Conservation (phyloP, 345 rosid genomes). For the Sisymbrium altissimum region DNA sequence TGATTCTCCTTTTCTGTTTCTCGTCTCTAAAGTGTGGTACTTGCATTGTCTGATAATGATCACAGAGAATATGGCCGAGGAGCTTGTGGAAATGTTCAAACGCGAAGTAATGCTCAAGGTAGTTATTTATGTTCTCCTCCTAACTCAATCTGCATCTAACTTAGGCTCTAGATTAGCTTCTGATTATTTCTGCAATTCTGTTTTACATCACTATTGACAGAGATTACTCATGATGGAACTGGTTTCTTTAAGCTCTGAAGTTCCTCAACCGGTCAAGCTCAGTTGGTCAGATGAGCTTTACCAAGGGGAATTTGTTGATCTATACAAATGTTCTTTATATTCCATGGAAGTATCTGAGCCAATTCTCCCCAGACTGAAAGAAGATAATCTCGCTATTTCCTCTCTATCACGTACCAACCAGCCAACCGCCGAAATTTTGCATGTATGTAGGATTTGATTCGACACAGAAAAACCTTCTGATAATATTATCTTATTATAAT, state of each 20-base stretch:
- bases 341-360: conserved; percentile 45
- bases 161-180: background rate
- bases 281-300: conserved; percentile 74
- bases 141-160: background rate
- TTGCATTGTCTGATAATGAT: conserved; percentile 11
- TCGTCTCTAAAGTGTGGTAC: conserved; percentile 6
- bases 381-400: conserved; percentile 30
- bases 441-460: conserved; percentile 40
- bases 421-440: conserved; percentile 52
- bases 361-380: conserved; percentile 47
- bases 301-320: conserved; percentile 62
- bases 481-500: background rate
- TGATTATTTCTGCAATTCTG: background rate
- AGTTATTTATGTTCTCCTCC: conserved; percentile 31
- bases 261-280: conserved; percentile 31
- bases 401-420: conserved; percentile 33
- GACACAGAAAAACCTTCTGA: background rate
- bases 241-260: conserved; percentile 46
- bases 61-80: conserved; percentile 71
- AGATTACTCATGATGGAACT: conserved; percentile 59
- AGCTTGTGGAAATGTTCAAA: conserved; percentile 72
- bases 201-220: conserved; percentile 40
- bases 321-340: conserved; percentile 51
- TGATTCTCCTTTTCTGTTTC: background rate
- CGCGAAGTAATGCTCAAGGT: conserved; percentile 79